phyloP scores from a whole-genome alignment of 371 early-diverging fungal species.

The Mortierella sp. region DNA sequence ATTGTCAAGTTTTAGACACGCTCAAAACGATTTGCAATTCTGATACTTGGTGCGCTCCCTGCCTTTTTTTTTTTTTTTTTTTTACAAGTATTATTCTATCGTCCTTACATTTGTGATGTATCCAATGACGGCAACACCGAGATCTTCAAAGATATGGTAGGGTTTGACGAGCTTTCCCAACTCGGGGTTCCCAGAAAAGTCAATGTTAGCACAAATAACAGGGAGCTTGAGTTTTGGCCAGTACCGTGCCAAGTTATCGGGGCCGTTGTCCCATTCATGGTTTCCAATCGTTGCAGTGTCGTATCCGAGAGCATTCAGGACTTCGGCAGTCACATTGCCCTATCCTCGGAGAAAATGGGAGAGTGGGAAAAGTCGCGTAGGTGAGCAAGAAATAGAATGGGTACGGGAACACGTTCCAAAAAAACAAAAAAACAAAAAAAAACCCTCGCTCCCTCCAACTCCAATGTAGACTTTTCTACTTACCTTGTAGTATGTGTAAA shows the following conservation, averaged over 20 bases:
- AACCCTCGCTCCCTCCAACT: no score
- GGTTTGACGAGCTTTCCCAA: conserved; percentile 65
- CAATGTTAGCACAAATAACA: conserved; percentile 74
- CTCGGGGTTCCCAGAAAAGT: conserved; percentile 53
- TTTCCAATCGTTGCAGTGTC: conserved; percentile 75
- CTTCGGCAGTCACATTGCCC: conserved; percentile 60
- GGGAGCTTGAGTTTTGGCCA: conserved; percentile 67
- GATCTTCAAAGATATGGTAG: conserved; percentile 70
- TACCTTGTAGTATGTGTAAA: conserved; percentile 61
- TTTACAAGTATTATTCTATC: no score
- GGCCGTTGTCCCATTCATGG: conserved; percentile 79
- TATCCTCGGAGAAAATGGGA: conserved; percentile 24
- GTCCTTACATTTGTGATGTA: conserved; percentile 67
- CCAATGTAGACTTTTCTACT: no score
- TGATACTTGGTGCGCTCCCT: no score
- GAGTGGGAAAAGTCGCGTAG: not conserved
- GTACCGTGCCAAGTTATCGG: conserved; percentile 60
- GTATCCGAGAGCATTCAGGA: conserved; percentile 69
- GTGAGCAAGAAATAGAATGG: not conserved
- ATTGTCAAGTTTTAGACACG: no score
- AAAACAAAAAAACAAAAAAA: not conserved
- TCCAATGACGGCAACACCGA: conserved; percentile 71
- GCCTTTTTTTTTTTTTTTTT: not conserved
- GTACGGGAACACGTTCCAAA: not conserved
- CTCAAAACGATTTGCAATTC: no score